These are phyloP conservation scores for Prototheca stagnorum DNA, from an alignment of 163 green algal species.

Conservation along the genomic window DNA sequence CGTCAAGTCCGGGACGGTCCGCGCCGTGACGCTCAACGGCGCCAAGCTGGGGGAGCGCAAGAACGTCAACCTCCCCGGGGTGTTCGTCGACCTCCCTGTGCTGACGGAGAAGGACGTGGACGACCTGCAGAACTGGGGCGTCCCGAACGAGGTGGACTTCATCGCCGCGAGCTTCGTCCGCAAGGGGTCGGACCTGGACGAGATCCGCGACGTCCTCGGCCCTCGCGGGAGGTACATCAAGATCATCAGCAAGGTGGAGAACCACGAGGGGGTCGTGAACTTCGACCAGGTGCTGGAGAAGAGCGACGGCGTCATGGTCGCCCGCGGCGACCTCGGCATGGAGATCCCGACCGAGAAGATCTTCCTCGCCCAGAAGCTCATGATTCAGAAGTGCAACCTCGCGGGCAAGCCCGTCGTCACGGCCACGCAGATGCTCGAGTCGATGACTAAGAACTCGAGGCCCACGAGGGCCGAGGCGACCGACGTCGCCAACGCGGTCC, in stretches of 20 bases:
- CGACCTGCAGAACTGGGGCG: constrained; percentile 63
- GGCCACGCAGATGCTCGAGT: constrained; percentile 89
- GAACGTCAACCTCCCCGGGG: constrained; percentile 91
- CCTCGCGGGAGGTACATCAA: constrained; percentile 51
- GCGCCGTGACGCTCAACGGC: constrained; percentile 65
- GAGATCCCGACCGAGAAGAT: constrained; percentile 97
- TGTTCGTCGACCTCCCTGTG: constrained; percentile 84
- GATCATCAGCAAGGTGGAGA: constrained; percentile 93
- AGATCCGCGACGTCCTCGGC: constrained; percentile 56
- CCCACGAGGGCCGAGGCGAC: constrained; percentile 95
- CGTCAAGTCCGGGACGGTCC: constrained; percentile 55
- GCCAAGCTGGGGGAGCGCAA: constrained; percentile 84
- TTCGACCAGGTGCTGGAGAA: constrained; percentile 83
- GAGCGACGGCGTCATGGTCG: constrained; percentile 85
- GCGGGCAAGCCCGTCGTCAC: constrained; percentile 89
- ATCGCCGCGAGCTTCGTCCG: constrained; percentile 91
- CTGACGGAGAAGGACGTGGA: constrained; percentile 88
- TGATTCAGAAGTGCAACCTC: constrained; percentile 95
- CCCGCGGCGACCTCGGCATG: constrained; percentile 90
- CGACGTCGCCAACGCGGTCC: constrained; percentile 94
- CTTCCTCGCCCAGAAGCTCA: constrained; percentile 93
- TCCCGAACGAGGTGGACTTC: constrained; percentile 91
- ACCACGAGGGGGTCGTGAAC: constrained; percentile 91
- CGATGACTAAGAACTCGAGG: constrained; percentile 83
- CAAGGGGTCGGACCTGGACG: constrained; percentile 67